These are phyloP conservation scores for Spergularia bocconei DNA, from an alignment of 148 eudicot species.

Conservation along the genomic window DNA sequence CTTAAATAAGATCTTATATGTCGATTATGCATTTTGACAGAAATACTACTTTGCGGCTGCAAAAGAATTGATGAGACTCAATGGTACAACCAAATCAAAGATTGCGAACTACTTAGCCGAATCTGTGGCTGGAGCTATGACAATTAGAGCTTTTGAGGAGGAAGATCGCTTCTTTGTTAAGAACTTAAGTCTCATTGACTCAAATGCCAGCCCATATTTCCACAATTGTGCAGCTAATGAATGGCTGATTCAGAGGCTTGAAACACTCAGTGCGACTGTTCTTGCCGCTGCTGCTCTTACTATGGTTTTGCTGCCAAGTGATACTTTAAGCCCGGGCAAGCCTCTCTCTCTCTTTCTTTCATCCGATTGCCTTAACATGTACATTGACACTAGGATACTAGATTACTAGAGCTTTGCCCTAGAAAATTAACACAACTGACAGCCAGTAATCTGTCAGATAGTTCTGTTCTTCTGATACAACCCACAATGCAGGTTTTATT, in stretches of 20 bases:
- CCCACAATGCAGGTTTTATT: slow-evolving; percentile 61
- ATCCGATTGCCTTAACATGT: not conserved
- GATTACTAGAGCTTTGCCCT: not conserved
- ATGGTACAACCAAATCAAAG: slow-evolving; percentile 87
- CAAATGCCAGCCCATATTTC: slow-evolving; percentile 77
- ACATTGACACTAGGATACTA: not conserved
- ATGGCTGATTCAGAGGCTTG: slow-evolving; percentile 89
- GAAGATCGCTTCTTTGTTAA: slow-evolving; percentile 79
- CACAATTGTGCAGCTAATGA: slow-evolving; percentile 81
- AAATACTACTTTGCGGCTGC: slow-evolving; percentile 59
- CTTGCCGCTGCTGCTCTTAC: slow-evolving; percentile 75
- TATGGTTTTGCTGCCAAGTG: slow-evolving; percentile 89
- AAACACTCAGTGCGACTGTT: slow-evolving; percentile 70
- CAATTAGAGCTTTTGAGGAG: slow-evolving; percentile 83
- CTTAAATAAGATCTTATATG: not conserved
- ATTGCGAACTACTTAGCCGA: slow-evolving; percentile 91
- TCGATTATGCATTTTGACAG: not conserved
- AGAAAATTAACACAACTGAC: not conserved
- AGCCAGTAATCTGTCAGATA: too few species aligned
- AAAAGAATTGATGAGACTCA: slow-evolving; percentile 83
- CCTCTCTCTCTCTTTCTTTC: not conserved
- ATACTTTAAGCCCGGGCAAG: slow-evolving; percentile 84
- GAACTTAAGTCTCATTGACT: slow-evolving; percentile 72
- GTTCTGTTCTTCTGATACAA: not conserved
- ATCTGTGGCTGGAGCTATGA: slow-evolving; percentile 74